Evolutionary conservation across 2,329 filamentous ascomycete species (phyloP).

Genomic region (Alternaria ethzedia): DNA sequence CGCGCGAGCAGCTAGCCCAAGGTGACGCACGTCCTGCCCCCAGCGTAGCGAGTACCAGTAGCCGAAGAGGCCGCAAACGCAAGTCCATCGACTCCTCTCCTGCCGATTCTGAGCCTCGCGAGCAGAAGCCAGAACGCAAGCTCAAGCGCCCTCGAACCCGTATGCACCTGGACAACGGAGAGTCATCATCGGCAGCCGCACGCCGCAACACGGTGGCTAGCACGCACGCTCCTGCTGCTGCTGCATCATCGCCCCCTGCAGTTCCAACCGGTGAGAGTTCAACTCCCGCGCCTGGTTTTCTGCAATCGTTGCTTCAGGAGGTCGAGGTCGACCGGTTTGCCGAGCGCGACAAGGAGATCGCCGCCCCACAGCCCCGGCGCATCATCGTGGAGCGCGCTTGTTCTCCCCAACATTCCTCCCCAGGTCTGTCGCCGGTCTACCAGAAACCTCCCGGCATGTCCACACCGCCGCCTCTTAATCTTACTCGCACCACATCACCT

Average conservation of each 20-base stretch:
- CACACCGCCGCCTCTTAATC: slow-evolving; percentile 68
- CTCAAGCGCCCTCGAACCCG: slow-evolving; percentile 86
- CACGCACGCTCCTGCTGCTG: slow-evolving; percentile 22
- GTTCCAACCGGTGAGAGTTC: slow-evolving; percentile 27
- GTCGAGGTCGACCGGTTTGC: slow-evolving; percentile 66
- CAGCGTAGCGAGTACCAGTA: slow-evolving; percentile 28
- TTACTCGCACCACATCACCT: slow-evolving; percentile 69
- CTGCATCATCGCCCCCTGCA: slow-evolving; percentile 25
- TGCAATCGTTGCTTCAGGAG: slow-evolving; percentile 86
- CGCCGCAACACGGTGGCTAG: slow-evolving; percentile 36
- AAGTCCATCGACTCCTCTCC: slow-evolving; percentile 79
- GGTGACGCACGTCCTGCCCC: slow-evolving; percentile 26
- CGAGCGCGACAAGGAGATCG: slow-evolving; percentile 46
- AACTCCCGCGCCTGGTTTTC: slow-evolving; percentile 71
- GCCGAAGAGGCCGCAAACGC: slow-evolving; percentile 70
- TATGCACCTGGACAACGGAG: slow-evolving; percentile 63
- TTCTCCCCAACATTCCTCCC: slow-evolving; percentile 64
- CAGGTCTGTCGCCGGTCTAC: slow-evolving; percentile 70
- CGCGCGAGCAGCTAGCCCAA: slow-evolving; percentile 64
- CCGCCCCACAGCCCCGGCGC: slow-evolving; percentile 48
- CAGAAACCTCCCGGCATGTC: slow-evolving; percentile 73
- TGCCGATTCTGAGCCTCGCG: slow-evolving; percentile 64
- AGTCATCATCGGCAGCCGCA: slow-evolving; percentile 45
- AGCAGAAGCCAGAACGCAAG: slow-evolving; percentile 75
- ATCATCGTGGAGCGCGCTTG: slow-evolving; percentile 49